Evolutionary conservation across 192 early-diverging fungal genomes (phyloP).

Genomic region (Coemansia sp.): DNA sequence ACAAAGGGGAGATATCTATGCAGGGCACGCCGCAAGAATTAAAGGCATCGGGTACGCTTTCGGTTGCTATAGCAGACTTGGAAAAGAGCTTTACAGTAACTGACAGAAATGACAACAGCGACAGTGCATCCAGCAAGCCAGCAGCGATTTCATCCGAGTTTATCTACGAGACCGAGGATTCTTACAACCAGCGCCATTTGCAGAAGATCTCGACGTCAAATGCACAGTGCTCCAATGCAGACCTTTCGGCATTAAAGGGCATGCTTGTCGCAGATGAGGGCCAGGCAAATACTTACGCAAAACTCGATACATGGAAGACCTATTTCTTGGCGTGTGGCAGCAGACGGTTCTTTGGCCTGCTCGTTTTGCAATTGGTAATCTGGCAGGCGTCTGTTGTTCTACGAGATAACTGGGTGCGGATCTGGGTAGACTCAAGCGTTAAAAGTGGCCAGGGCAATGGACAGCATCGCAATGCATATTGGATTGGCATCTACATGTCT

Average conservation of each 20-base stretch:
- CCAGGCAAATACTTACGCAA: conserved; percentile 70
- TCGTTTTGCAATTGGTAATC: conserved; percentile 52
- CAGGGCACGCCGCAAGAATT: conserved; percentile 55
- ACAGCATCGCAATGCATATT: conserved; percentile 56
- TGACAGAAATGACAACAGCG: not conserved
- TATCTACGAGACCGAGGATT: conserved; percentile 3
- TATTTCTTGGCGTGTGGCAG: conserved; percentile 69
- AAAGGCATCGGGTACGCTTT: conserved; percentile 43
- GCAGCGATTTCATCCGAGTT: not conserved
- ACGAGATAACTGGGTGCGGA: conserved; percentile 65
- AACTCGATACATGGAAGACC: conserved; percentile 64
- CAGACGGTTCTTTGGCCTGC: conserved; percentile 55
- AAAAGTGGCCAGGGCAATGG: not conserved
- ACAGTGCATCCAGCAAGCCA: conserved; percentile 21
- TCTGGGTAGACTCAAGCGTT: conserved; percentile 47
- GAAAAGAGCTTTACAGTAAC: not conserved
- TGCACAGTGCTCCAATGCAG: not conserved
- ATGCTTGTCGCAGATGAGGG: conserved; percentile 81
- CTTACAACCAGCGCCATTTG: conserved; percentile 29
- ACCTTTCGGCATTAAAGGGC: conserved; percentile 26
- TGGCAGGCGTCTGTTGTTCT: conserved; percentile 44
- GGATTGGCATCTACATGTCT: conserved; percentile 62
- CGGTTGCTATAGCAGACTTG: conserved; percentile 10
- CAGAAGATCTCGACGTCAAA: not conserved
- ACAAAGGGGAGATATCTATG: conserved; percentile 59